Percentiles rank a stretch among this genome's conserved stretches.
Conservation (phyloP, 148 eudicot species). For the Fagopyrum homotropicum region DNA sequence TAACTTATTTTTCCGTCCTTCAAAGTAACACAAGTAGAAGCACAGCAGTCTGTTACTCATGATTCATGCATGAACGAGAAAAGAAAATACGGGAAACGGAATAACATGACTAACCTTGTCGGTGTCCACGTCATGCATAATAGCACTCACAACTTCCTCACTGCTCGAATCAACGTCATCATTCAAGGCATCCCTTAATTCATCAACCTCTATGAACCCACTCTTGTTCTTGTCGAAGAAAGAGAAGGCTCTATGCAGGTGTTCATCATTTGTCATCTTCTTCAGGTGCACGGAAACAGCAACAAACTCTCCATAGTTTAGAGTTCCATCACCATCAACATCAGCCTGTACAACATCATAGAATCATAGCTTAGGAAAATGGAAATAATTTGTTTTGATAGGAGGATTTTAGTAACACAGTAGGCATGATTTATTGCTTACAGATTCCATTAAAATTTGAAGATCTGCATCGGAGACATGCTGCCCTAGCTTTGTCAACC, state of each 20-base stretch:
- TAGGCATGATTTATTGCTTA: slow-evolving; percentile 20
- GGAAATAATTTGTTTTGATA: background rate
- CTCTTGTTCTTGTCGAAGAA: slow-evolving; percentile 60
- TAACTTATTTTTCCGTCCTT: slow-evolving; percentile 82
- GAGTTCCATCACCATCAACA: slow-evolving; percentile 60
- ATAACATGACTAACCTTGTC: slow-evolving; percentile 54
- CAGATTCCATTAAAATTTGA: slow-evolving; percentile 70
- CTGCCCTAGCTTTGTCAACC: slow-evolving; percentile 63
- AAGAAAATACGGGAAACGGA: background rate
- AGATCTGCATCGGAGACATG: slow-evolving; percentile 63
- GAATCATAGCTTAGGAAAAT: background rate
- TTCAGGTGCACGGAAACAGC: slow-evolving; percentile 65
- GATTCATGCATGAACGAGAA: background rate
- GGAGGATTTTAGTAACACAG: background rate
- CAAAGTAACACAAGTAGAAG: slow-evolving; percentile 3
- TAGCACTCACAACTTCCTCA: slow-evolving; percentile 70
- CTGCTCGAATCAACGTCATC: slow-evolving; percentile 54
- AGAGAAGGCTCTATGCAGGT: slow-evolving; percentile 60
- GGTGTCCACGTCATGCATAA: slow-evolving; percentile 79
- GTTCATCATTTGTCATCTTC: slow-evolving; percentile 72
- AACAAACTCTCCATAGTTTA: slow-evolving; percentile 64
- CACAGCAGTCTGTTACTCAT: background rate
- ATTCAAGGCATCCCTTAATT: slow-evolving; percentile 50
- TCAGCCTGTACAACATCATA: slow-evolving; percentile 47
- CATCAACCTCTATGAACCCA: slow-evolving; percentile 74